These are phyloP conservation scores for Artemisia argyi DNA, from an alignment of 129 eudicot species.

Conservation along the genomic window DNA sequence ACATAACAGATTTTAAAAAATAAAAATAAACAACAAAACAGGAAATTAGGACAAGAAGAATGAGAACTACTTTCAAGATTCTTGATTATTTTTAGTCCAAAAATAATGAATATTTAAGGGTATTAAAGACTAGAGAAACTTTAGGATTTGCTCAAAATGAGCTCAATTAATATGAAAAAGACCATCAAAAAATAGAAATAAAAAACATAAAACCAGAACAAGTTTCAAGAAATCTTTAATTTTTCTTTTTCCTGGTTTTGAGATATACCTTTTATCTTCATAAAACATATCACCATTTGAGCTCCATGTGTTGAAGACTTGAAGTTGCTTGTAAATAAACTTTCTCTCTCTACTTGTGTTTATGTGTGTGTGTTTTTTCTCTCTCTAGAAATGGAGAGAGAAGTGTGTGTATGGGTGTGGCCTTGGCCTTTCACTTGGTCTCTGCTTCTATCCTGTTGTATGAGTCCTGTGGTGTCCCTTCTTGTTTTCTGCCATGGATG, in stretches of 20 bases:
- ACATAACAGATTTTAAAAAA: slow-evolving; percentile 1
- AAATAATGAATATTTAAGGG: slow-evolving; percentile 3
- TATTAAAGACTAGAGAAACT: not conserved
- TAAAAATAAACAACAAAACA: slow-evolving; percentile 11
- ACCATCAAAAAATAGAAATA: not conserved
- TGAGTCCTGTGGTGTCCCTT: slow-evolving; percentile 43
- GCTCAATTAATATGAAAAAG: slow-evolving; percentile 5
- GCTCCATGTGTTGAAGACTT: slow-evolving; percentile 40
- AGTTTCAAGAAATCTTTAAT: slow-evolving; percentile 28
- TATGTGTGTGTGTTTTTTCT: slow-evolving; percentile 24
- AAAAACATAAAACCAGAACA: slow-evolving; percentile 19
- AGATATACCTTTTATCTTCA: slow-evolving; percentile 41
- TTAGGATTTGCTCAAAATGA: slow-evolving; percentile 14
- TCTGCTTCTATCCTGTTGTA: slow-evolving; percentile 36
- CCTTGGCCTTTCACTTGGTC: slow-evolving; percentile 40
- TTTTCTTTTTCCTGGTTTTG: slow-evolving; percentile 31
- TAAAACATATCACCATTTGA: slow-evolving; percentile 39
- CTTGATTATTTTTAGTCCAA: slow-evolving; percentile 8
- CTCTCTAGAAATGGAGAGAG: slow-evolving; percentile 32
- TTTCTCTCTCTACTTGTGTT: slow-evolving; percentile 20
- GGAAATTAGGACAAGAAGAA: slow-evolving; percentile 1
- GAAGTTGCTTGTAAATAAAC: slow-evolving; percentile 11
- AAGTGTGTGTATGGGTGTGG: slow-evolving; percentile 24
- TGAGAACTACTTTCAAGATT: slow-evolving; percentile 20
- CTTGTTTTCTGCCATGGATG: slow-evolving; percentile 68